Conservation (phyloP, 352 stramenopile species). For the Pythium insidiosum region DNA sequence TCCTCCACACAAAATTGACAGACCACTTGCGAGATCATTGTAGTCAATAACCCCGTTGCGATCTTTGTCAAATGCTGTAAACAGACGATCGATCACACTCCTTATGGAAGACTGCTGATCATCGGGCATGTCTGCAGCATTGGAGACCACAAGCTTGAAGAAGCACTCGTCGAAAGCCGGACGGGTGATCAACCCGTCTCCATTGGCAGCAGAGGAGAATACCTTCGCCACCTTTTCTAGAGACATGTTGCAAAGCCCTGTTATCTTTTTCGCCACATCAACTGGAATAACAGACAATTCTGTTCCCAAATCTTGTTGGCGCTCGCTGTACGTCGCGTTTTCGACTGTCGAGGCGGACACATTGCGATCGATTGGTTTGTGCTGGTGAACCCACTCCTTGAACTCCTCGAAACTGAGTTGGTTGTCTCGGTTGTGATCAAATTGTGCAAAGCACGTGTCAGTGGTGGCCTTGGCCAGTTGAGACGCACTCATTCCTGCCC, state of each 20-base stretch:
- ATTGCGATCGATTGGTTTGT: too few species aligned
- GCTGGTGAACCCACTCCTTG: constrained; percentile 54
- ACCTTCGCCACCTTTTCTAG: constrained; percentile 48
- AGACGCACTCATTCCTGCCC: constrained; percentile 41
- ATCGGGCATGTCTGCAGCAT: constrained; percentile 19
- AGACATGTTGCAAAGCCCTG: constrained; percentile 48
- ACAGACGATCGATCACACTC: constrained; percentile 70
- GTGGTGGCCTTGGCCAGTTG: constrained; percentile 65
- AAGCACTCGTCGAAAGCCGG: constrained; percentile 68
- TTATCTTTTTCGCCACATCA: constrained; percentile 66
- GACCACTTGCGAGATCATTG: constrained; percentile 65
- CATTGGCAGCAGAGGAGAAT: constrained; percentile 39
- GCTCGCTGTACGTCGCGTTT: too few species aligned
- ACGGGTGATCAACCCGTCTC: constrained; percentile 45
- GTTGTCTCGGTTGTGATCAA: constrained; percentile 68
- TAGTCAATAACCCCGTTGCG: constrained; percentile 63
- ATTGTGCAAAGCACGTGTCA: constrained; percentile 65
- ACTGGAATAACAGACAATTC: constrained; percentile 35
- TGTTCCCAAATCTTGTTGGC: not conserved
- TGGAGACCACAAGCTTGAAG: constrained; percentile 50
- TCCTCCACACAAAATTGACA: constrained; percentile 65
- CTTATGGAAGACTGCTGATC: constrained; percentile 55
- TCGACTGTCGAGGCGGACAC: too few species aligned
- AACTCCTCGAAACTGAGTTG: constrained; percentile 82
- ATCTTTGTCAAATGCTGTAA: constrained; percentile 72